A percentile compares a stretch with the other conserved stretches of the same genome.
phyloP scores from a whole-genome alignment of 371 early-diverging fungal genomes.

The Circinella umbellata region DNA sequence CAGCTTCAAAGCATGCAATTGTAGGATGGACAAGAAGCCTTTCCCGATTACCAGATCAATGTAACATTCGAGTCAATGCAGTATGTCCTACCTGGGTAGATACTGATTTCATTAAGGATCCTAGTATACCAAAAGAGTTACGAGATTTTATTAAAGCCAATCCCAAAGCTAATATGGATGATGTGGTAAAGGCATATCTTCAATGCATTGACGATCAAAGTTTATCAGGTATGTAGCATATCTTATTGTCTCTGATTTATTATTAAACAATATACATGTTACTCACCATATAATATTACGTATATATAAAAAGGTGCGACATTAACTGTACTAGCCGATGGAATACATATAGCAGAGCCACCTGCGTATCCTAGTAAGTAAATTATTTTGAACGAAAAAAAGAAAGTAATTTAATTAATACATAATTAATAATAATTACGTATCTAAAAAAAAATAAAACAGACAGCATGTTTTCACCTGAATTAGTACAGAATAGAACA shows the following conservation, averaged over 20 bases:
- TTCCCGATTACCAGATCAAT: conserved; percentile 16
- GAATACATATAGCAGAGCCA: background rate
- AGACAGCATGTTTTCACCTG: no score
- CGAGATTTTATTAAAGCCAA: background rate
- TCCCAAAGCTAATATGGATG: background rate
- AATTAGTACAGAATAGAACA: no score
- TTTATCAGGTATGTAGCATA: background rate
- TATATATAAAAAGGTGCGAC: background rate
- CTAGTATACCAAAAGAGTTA: background rate
- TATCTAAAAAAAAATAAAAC: no score
- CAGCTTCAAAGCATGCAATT: conserved; percentile 26
- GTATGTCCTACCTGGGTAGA: conserved; percentile 5
- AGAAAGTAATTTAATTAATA: no score
- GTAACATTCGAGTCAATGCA: conserved; percentile 28
- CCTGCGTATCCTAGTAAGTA: background rate
- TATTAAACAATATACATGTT: no score
- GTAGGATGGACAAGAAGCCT: conserved; percentile 34
- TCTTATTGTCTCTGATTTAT: no score
- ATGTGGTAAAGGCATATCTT: background rate
- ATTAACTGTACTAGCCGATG: background rate
- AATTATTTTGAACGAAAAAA: no score
- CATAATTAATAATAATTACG: no score
- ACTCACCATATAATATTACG: background rate
- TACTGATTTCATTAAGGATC: background rate
- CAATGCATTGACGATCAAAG: background rate